phyloP scores from a whole-genome alignment of 129 eudicot genomes.

The Daucus carota region DNA sequence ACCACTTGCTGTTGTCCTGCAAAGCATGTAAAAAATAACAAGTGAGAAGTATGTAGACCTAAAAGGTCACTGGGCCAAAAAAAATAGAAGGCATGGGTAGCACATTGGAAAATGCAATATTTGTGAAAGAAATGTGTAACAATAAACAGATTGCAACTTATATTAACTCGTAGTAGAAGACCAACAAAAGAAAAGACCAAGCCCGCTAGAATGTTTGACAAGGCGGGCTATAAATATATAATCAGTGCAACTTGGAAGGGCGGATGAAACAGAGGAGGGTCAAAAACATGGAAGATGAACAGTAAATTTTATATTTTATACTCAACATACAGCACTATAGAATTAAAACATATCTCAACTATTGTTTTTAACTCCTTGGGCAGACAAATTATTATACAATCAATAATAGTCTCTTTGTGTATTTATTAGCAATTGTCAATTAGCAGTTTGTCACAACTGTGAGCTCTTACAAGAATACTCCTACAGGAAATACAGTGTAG shows the following conservation, averaged over 20 bases:
- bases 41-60: constrained; percentile 11
- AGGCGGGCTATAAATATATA: not conserved
- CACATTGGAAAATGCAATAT: constrained; percentile 10
- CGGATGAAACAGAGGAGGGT: not conserved
- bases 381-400: not conserved
- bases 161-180: not conserved
- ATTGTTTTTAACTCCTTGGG: not conserved
- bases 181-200: not conserved
- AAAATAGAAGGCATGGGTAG: constrained; percentile 2
- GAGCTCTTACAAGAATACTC: too few species aligned
- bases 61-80: constrained; percentile 9
- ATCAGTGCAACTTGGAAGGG: not conserved
- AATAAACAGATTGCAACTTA: not conserved
- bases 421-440: too few species aligned
- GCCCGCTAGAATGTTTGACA: not conserved
- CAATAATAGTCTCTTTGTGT: not conserved
- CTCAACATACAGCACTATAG: too few species aligned
- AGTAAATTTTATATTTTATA: too few species aligned
- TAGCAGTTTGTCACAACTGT: too few species aligned
- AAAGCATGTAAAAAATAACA: constrained; percentile 10
- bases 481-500: too few species aligned
- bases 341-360: too few species aligned
- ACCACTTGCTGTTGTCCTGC: constrained; percentile 52
- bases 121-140: not conserved
- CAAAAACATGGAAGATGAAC: not conserved